Conservation (phyloP, 352 stramenopile species). For the Globisporangium recalcitrans region DNA sequence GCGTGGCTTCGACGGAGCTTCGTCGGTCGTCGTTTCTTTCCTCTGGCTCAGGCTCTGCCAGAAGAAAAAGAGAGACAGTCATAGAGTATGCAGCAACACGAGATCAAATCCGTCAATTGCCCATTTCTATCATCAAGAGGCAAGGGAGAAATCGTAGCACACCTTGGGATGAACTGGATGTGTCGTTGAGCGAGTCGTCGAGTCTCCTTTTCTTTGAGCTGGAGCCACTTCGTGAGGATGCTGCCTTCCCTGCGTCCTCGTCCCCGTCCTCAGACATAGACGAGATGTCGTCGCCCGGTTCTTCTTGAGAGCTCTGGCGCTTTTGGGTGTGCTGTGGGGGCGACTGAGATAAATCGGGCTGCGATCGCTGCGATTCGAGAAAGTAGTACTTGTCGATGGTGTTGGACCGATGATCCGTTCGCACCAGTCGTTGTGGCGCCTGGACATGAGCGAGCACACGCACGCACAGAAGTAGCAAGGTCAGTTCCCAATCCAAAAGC, state of each 20-base stretch:
- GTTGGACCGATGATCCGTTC: conserved; percentile 77
- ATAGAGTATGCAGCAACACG: not conserved
- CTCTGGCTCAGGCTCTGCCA: conserved; percentile 21
- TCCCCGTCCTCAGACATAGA: conserved; percentile 14
- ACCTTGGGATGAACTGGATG: conserved; percentile 10
- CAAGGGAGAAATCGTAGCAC: not conserved
- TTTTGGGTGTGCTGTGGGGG: conserved; percentile 16
- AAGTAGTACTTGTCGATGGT: conserved; percentile 87
- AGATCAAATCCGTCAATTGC: not conserved
- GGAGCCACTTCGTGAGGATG: not conserved
- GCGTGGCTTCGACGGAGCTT: conserved; percentile 39
- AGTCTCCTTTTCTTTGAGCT: conserved; percentile 15
- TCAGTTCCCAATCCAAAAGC: not conserved
- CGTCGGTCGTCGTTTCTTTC: conserved; percentile 22
- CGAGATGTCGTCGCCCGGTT: conserved; percentile 4
- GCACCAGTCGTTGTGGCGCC: conserved; percentile 75
- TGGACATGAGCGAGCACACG: conserved; percentile 17
- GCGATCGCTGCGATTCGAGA: conserved; percentile 67
- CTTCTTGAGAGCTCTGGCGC: conserved; percentile 1
- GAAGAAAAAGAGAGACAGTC: not conserved
- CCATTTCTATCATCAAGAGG: not conserved
- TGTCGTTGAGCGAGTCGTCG: not conserved
- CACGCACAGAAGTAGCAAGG: not conserved
- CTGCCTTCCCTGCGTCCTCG: conserved; percentile 4
- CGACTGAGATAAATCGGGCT: conserved; percentile 31